Evolutionary conservation across 2,329 filamentous ascomycete genomes (phyloP), one percentile per base, ranked within the genome.

Genomic region (Helicocarpus griseus): DNA sequence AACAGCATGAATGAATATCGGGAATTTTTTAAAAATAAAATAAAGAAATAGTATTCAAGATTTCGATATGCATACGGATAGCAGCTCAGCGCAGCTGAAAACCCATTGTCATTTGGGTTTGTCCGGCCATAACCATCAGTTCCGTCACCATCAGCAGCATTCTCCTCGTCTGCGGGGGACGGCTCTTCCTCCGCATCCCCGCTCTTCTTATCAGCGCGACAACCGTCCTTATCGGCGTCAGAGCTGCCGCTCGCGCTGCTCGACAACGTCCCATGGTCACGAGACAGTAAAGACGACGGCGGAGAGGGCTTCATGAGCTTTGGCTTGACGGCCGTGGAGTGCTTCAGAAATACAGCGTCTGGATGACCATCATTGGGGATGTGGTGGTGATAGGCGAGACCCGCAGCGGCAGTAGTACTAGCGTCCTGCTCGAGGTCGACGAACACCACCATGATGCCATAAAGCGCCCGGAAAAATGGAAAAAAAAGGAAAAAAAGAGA

Each of bases 361-460:
- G 53, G 31, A 38, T 57, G 55, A 5, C 54, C 50, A 17, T 57
- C 48, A 35, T 33, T 21, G 46, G 49, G 24, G 45, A 31, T 43
- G 52, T 43, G 52, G 36, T 24, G 40, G 21, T 48, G 57, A 56
- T 62, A 56, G 48, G 57, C 49, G 26, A 58, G 55, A 52, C 61
- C 60, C 5, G 29, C 11, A n/a, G 29, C 19, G 8, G 44, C 13
- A 5, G 19, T 22, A 54, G 64, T 60, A 56, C 65, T 59, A 26
- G 58, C 62, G 61, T 71, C 64, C 40, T 65, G 63, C 40, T 72
- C 71, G 53, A 71, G 64, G 59, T 75, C 70, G 60, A 74, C 66
- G 60, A 73, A 74, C 41, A 75, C 70, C 57, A 74, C 73, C 73
- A 76, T 75, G 44, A 54, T 71, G 62, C 59, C 58, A 62, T 62